Evolutionary conservation across 495 filamentous ascomycete species (phyloP), one percentile per base, ranked within the genome.

Genomic region (Thozetella sp.): DNA sequence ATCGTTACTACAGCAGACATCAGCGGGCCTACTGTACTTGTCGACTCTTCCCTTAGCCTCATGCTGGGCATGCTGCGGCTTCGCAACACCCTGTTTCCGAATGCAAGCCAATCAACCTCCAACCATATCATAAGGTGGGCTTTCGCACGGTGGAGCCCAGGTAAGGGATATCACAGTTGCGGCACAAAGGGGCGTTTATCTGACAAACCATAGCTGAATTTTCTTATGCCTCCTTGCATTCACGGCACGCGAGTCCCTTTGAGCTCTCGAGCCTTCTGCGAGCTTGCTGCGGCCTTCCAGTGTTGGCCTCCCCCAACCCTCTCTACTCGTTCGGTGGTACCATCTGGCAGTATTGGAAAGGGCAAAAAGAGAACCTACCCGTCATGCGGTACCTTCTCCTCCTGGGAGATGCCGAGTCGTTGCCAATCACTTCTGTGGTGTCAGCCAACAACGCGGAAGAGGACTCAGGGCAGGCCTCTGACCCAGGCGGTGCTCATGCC

Each of bases 101-200:
- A 84, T 22, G 80, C 84, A 3, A 83, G 83, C 40, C 76, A 87
- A 46, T 78, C 85, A 25, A 86, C 88, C 12, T 86, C 85, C 25
- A 87, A 87, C 57, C 81, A 89, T 53, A 81, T 93, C 50, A 83
- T 93, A 58, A 82, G 86, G 63, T 97, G 94, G 93, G 70, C 93
- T 3, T 87, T 89, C 68, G 83, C 85, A 48, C 86, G 85, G 61
- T 97, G 93, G 93, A 85, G 83, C 61, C 88, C 90, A 59, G 85
- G 88, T 92, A 76, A 53, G 53, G 30, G 30, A 37, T 37, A 6
- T 15, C 6, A 37, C 15, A 6, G 30, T 37, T 37, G 30, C 6
- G 15, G 30, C 30, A 37, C 30, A 6, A 6, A 48, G n/a, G n/a
- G n/a, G n/a, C n/a, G n/a, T n/a, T n/a, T n/a, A n/a, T n/a, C 43